phyloP scores from a whole-genome alignment of 1,284 basidiomycete genomes.

The Ustilago curta region DNA sequence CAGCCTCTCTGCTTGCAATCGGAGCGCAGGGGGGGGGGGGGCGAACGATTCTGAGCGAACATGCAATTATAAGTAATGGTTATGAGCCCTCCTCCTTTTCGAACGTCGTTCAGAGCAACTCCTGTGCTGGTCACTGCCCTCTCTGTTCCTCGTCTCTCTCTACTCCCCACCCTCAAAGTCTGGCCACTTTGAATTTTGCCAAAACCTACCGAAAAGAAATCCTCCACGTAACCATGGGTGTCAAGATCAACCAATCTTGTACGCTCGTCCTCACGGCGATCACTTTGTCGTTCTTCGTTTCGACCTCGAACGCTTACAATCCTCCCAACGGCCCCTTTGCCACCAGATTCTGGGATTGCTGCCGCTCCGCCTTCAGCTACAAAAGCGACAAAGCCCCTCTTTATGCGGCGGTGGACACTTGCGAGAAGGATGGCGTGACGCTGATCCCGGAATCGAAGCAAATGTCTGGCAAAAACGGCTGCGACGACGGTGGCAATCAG shows the following conservation, averaged over 20 bases:
- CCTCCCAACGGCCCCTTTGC: conserved; percentile 24
- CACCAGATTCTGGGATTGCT: conserved; percentile 38
- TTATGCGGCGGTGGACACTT: conserved; percentile 28
- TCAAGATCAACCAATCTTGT: neutral
- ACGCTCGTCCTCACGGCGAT: conserved; percentile 16
- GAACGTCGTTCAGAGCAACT: neutral
- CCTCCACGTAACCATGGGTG: conserved; percentile 7
- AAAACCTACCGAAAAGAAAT: too few species aligned
- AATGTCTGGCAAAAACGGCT: conserved; percentile 17
- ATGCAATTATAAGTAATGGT: neutral
- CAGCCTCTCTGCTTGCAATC: neutral
- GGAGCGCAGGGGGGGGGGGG: neutral
- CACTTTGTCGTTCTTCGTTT: conserved; percentile 12
- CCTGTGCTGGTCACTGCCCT: conserved; percentile 8
- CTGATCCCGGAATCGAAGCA: conserved; percentile 1
- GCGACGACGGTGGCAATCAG: conserved; percentile 28
- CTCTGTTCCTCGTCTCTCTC: neutral
- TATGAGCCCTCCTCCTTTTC: neutral
- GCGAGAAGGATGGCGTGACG: conserved; percentile 36
- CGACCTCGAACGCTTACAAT: conserved; percentile 8
- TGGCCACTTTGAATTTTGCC: conserved; percentile 6
- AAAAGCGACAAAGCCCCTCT: neutral
- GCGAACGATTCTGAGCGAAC: neutral
- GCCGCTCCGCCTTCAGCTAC: conserved; percentile 19
- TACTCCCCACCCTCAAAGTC: neutral